These are phyloP conservation scores for Ganoderma multipileum DNA, from an alignment of 1,284 basidiomycete species.

Conservation along the genomic window DNA sequence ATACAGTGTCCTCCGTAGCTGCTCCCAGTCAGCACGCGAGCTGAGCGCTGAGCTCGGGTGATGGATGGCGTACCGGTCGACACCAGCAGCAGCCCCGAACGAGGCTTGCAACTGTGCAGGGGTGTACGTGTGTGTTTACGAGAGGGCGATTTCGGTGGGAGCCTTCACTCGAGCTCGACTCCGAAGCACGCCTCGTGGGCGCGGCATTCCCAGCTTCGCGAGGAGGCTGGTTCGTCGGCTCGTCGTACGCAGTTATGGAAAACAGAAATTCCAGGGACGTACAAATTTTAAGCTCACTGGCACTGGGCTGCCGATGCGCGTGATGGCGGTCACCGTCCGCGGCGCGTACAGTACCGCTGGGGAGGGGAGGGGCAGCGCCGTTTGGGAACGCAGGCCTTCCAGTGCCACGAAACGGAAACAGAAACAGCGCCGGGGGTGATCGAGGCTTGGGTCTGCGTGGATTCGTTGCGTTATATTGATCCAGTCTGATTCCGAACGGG, in stretches of 20 bases:
- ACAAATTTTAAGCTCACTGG: background rate
- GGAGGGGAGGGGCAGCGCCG: background rate
- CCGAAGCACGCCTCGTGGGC: background rate
- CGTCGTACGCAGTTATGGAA: background rate
- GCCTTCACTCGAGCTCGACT: background rate
- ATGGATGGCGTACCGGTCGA: background rate
- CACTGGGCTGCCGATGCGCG: background rate
- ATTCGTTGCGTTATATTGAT: background rate
- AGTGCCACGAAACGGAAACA: background rate
- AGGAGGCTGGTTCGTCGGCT: background rate
- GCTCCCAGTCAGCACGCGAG: background rate
- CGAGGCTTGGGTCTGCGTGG: background rate
- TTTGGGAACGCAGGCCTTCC: background rate
- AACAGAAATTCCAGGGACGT: background rate
- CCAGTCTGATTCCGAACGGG: constrained; percentile 2
- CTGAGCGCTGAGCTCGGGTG: background rate
- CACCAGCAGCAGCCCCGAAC: background rate
- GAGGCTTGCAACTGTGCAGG: background rate
- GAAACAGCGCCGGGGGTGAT: background rate
- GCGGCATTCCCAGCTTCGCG: background rate
- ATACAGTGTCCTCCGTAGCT: background rate
- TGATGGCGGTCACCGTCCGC: background rate
- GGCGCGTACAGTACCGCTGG: too few relatives aligned
- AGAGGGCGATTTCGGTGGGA: background rate
- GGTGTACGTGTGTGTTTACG: too few relatives aligned